Conservation (phyloP, 2,329 filamentous ascomycete species). For the Rhinocladiella similis region DNA sequence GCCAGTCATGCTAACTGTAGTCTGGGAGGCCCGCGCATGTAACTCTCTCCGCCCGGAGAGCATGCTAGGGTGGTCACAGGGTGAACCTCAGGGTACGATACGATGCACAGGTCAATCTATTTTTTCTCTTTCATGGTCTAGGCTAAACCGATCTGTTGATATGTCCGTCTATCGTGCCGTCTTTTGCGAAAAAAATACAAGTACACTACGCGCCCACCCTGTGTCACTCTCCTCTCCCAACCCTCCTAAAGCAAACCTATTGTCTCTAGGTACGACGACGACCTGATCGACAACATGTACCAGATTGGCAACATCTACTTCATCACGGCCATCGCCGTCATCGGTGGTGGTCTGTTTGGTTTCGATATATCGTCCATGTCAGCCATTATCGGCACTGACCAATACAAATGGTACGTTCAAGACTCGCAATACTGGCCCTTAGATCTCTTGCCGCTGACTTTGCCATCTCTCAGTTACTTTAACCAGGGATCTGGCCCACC, state of each 20-base stretch:
- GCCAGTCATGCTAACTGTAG: no score
- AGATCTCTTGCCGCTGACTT: slow-evolving; percentile 52
- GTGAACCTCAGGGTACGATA: not conserved
- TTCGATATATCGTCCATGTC: slow-evolving; percentile 59
- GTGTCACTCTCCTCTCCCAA: not conserved
- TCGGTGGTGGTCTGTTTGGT: slow-evolving; percentile 58
- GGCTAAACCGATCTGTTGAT: not conserved
- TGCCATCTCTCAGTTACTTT: slow-evolving; percentile 58
- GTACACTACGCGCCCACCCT: not conserved
- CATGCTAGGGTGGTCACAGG: not conserved
- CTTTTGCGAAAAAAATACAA: not conserved
- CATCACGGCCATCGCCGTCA: slow-evolving; percentile 58
- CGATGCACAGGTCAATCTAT: not conserved
- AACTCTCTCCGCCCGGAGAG: slow-evolving; percentile 8
- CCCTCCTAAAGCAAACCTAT: not conserved
- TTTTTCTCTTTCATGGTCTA: not conserved
- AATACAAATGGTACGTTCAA: slow-evolving; percentile 71
- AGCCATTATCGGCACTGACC: slow-evolving; percentile 50
- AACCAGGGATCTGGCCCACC: slow-evolving; percentile 48
- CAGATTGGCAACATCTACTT: slow-evolving; percentile 58
- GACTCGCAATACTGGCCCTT: slow-evolving; percentile 43
- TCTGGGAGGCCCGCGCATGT: not conserved
- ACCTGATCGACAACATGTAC: slow-evolving; percentile 20
- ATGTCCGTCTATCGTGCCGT: not conserved
- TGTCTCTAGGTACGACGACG: not conserved